phyloP scores from a whole-genome alignment of 116 monocot species.

The Dioscorea cayenensis region DNA sequence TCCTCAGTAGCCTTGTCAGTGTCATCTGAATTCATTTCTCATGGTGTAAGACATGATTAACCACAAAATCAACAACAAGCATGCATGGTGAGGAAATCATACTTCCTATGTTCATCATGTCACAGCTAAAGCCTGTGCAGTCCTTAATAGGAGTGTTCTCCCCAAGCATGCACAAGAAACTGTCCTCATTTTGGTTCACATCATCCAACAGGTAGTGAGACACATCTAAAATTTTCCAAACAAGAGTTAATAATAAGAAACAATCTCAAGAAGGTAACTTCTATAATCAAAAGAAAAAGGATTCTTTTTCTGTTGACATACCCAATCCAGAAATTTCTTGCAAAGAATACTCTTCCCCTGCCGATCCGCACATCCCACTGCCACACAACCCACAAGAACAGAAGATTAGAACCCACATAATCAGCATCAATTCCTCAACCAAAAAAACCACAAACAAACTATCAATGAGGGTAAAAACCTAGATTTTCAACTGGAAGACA shows the following conservation, averaged over 20 bases:
- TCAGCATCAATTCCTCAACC: not conserved
- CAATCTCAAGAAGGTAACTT: not conserved
- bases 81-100: not conserved
- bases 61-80: not conserved
- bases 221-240: constrained; percentile 26
- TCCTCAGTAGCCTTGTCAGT: constrained; percentile 38
- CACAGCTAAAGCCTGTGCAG: constrained; percentile 36
- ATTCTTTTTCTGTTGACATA: constrained; percentile 9
- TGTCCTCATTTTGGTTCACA: constrained; percentile 39
- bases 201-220: constrained; percentile 59
- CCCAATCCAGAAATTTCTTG: constrained; percentile 28
- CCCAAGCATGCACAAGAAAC: constrained; percentile 49
- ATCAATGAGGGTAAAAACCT: too few relatives aligned
- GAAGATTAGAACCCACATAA: not conserved
- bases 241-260: not conserved
- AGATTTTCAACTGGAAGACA: too few relatives aligned
- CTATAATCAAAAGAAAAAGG: not conserved
- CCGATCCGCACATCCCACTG: constrained; percentile 65
- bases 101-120: constrained; percentile 28
- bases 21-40: constrained; percentile 34
- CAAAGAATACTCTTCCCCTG: constrained; percentile 49
- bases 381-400: not conserved
- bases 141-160: constrained; percentile 86
- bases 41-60: constrained; percentile 1
- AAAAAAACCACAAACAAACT: too few relatives aligned